Conservation (phyloP, 495 filamentous ascomycete species). For the Aspergillus sclerotioniger region DNA sequence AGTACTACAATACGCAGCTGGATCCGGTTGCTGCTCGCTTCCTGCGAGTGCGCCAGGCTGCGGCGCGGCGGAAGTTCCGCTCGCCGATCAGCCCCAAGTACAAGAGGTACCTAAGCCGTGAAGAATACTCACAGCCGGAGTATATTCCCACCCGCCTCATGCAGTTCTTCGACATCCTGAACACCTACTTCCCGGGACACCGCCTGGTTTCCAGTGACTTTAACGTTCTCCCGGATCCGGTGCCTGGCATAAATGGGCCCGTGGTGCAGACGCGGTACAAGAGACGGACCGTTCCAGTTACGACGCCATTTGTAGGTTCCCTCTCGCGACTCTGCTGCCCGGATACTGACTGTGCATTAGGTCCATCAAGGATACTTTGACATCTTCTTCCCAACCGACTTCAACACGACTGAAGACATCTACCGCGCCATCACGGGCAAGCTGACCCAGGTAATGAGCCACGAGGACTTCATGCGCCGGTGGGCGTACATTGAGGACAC, state of each 20-base stretch:
- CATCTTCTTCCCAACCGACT: constrained; percentile 97
- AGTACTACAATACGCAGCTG: constrained; percentile 77
- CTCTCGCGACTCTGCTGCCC: neutral
- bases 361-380: constrained; percentile 98
- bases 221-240: constrained; percentile 74
- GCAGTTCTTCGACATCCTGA: constrained; percentile 92
- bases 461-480: constrained; percentile 83
- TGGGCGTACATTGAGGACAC: constrained; percentile 93
- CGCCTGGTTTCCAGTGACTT: constrained; percentile 90
- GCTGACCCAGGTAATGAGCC: constrained; percentile 75
- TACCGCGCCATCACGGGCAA: constrained; percentile 91
- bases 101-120: constrained; percentile 35
- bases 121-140: constrained; percentile 77
- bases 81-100: constrained; percentile 55
- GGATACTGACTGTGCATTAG: constrained; percentile 41
- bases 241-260: constrained; percentile 81
- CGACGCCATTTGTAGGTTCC: constrained; percentile 78
- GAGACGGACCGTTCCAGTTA: constrained; percentile 80
- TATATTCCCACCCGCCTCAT: constrained; percentile 93
- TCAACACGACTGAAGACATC: constrained; percentile 79
- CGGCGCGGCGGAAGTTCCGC: constrained; percentile 53
- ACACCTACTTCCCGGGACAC: constrained; percentile 82
- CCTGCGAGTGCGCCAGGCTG: constrained; percentile 70
- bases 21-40: constrained; percentile 84
- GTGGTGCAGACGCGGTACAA: constrained; percentile 94